Base-by-base conservation (phyloP, 2,329 filamentous ascomycete species). In the Colletotrichum tofieldiae region DNA sequence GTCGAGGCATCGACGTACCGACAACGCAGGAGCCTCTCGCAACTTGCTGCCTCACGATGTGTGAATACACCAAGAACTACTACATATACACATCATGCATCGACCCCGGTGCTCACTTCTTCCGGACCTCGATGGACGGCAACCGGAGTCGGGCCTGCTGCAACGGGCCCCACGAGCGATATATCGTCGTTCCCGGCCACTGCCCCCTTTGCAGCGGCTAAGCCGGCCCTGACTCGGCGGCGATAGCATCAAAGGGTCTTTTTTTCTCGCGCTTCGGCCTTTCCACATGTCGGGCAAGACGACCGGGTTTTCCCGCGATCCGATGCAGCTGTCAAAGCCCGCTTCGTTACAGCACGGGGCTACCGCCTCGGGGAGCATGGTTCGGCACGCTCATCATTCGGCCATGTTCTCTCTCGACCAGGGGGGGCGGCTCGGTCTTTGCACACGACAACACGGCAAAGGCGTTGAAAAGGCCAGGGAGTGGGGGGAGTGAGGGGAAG, bases 21-120 rank as follows among this genome's bases (percentile, higher is more conserved):
- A 29, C 7, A 37, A 20, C 16, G 9, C 5, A 20, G 18, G 2
- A 49, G 59, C 14, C 11, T 26, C 14, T 14, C 37, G 26, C 52
- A 37, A 51, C 23, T 32, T 3, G 35, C 54, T 51, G 63, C 41
- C 69, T 26, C 78, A 84, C 37, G 71, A 89, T 90, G 88, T 90
- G 88, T 79, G 86, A 90, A 80, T 93, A 92, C 78, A 92, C 90
- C 77, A 93, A 92, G 77, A 93, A 93, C 82, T 94, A 92, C 81
- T 94, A 93, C 82, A 91, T 94, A 81, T 94, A 94, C 83, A 91
- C 91, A 69, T 87, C 89, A 54, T 94, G 93, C 78, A 82, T 87
- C 68, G 91, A 94, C 78, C 92, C 92, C 0, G 90, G 89, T 51
- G 86, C 88, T 20, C 93, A 94, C 80, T 94, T 93, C 81, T 92